Conservation (phyloP, 1,284 basidiomycete species). For the Irpex lacteus region DNA sequence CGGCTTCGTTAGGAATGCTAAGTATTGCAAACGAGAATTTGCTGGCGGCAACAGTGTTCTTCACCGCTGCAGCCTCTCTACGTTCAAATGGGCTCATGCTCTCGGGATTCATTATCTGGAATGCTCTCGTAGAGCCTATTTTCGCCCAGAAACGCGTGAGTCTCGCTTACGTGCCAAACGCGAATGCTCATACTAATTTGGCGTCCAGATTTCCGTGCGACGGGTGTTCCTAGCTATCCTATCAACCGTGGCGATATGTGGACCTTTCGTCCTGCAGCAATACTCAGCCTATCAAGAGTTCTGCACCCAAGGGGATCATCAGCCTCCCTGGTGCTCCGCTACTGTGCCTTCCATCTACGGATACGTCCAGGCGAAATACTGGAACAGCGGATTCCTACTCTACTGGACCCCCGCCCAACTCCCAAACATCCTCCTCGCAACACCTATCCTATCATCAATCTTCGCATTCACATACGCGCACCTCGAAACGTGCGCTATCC, state of each 20-base stretch:
- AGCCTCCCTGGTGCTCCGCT: conserved; percentile 61
- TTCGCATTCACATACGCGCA: conserved; percentile 35
- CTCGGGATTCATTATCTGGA: conserved; percentile 75
- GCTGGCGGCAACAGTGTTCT: conserved; percentile 54
- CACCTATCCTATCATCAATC: conserved; percentile 62
- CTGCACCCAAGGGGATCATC: conserved; percentile 38
- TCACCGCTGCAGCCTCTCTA: conserved; percentile 66
- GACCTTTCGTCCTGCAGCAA: conserved; percentile 77
- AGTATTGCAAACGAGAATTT: conserved; percentile 49
- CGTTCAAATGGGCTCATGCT: conserved; percentile 84
- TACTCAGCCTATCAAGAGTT: conserved; percentile 61
- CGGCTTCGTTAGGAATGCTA: conserved; percentile 52
- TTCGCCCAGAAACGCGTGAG: conserved; percentile 36
- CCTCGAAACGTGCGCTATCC: conserved; percentile 17
- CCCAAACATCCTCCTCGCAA: conserved; percentile 85
- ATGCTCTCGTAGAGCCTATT: conserved; percentile 52
- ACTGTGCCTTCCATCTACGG: conserved; percentile 72
- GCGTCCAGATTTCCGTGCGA: conserved; percentile 31
- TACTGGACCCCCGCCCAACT: conserved; percentile 87
- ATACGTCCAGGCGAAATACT: conserved; percentile 86
- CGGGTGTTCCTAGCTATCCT: conserved; percentile 35
- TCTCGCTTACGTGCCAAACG: not conserved
- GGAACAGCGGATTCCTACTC: conserved; percentile 81
- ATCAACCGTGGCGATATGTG: conserved; percentile 43
- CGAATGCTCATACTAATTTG: conserved; percentile 9